Base-by-base conservation (phyloP, 179 eudicot species). In the Vitellaria paradoxa region DNA sequence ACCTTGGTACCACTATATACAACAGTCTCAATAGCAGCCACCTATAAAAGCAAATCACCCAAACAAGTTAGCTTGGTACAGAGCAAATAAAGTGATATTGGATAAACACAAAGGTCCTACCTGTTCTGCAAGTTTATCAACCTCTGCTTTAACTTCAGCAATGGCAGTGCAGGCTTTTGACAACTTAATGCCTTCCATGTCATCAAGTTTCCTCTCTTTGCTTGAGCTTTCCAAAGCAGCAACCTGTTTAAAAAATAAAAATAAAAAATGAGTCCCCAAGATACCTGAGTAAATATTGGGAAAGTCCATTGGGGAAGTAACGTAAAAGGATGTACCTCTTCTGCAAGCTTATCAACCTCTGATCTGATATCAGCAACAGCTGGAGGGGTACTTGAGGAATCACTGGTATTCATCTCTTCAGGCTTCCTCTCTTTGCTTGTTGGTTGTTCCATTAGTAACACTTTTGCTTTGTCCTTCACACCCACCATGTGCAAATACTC, bases 101-200 rank as follows among this genome's bases (percentile, higher is more conserved):
- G 65, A 59, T 26, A 92, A 74, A 61, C 26, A 50, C 4, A 23
- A 71, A 24, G 59, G 30, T 3, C 60, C 42, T 78, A 91, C 99
- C 99, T 85, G 88, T 81, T 86, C 85, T 17, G 91, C 84, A 52
- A 95, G 91, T 75, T 85, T 86, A 78, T 95, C 93, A 63, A 30
- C 37, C 37, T 30, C 37, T 30, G 37, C 37, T 30, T 30, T 30
- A 30, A 30, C 37, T 30, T 30, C 83, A 83, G 89, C 87, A 76
- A 95, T 81, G 56, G 93, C 93, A 70, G 73, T 86, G 81, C 80
- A 84, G 70, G 89, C 92, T 86, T 78, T 84, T 2, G 82, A 82
- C 81, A 59, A 78, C 63, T 53, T 81, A 65, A 68, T 83, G 72
- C 84, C 78, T 70, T 76, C 81, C 72, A 53, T 79, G 71, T 86